A percentile compares a stretch with the other conserved stretches of the same genome.
Conservation (phyloP, 148 eudicot species). For the Persicaria maculosa region DNA sequence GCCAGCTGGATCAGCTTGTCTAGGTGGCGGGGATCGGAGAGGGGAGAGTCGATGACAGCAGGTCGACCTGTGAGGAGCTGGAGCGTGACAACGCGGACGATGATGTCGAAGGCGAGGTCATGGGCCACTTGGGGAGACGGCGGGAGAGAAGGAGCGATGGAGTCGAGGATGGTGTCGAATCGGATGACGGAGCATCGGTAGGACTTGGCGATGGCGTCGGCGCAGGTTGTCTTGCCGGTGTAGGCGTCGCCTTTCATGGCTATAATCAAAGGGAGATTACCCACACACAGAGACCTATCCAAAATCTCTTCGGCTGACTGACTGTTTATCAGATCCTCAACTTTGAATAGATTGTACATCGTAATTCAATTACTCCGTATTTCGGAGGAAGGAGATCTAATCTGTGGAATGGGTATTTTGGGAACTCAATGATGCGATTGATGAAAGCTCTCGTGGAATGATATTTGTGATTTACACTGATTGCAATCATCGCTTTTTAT, state of each 20-base stretch:
- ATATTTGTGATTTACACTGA: background rate
- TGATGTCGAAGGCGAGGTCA: background rate
- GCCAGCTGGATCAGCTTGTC: background rate
- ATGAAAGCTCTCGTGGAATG: background rate
- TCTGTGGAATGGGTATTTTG: no score
- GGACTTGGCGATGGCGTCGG: slow-evolving; percentile 1
- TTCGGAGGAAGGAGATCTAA: no score
- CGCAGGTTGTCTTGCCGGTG: background rate
- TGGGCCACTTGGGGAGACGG: background rate
- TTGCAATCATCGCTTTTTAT: no score
- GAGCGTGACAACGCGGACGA: background rate
- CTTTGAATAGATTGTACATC: background rate
- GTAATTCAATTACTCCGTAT: no score
- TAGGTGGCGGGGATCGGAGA: background rate
- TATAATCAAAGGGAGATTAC: background rate
- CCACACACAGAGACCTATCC: background rate
- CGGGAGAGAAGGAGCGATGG: background rate
- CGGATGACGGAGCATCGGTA: background rate
- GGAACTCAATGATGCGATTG: no score
- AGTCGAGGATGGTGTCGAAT: background rate
- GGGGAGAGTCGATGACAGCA: background rate
- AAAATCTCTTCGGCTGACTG: background rate
- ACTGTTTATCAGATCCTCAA: background rate
- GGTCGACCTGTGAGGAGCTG: background rate
- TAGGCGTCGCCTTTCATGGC: background rate